These are phyloP conservation scores for Helichrysum umbraculigerum DNA, from an alignment of 129 eudicot species.

Conservation along the genomic window DNA sequence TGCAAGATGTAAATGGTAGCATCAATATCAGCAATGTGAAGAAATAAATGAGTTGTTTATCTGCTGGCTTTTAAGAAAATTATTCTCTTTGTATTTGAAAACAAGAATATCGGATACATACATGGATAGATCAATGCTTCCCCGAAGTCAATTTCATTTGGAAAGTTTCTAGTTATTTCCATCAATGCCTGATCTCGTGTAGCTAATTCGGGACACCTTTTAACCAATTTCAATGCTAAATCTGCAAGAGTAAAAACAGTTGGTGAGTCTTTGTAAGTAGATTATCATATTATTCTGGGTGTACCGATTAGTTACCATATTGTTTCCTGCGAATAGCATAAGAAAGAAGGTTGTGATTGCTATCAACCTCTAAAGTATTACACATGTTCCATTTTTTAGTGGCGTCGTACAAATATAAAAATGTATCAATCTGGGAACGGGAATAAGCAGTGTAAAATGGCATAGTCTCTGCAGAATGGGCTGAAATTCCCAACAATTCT, in stretches of 20 bases:
- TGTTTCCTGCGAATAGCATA: no score
- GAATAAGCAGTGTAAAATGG: not conserved
- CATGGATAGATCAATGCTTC: conserved; percentile 14
- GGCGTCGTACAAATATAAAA: conserved; percentile 3
- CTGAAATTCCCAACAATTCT: not conserved
- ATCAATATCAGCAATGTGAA: no score
- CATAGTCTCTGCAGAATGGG: not conserved
- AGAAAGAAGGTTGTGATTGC: no score
- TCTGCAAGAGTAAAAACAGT: no score
- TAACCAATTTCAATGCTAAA: not conserved
- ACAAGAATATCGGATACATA: no score
- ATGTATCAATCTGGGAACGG: not conserved
- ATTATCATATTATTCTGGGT: no score
- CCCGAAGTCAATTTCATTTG: not conserved
- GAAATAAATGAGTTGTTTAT: no score
- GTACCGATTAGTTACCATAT: no score
- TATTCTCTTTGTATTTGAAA: no score
- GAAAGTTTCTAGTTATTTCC: conserved; percentile 18
- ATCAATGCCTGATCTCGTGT: not conserved
- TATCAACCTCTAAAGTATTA: no score
- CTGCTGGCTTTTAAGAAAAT: no score
- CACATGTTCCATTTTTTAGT: not conserved
- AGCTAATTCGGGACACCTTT: not conserved
- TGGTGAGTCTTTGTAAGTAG: no score
- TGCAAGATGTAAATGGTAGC: not conserved